These are phyloP conservation scores for Populus tomentosa DNA, from an alignment of 441 rosid species.

Conservation along the genomic window DNA sequence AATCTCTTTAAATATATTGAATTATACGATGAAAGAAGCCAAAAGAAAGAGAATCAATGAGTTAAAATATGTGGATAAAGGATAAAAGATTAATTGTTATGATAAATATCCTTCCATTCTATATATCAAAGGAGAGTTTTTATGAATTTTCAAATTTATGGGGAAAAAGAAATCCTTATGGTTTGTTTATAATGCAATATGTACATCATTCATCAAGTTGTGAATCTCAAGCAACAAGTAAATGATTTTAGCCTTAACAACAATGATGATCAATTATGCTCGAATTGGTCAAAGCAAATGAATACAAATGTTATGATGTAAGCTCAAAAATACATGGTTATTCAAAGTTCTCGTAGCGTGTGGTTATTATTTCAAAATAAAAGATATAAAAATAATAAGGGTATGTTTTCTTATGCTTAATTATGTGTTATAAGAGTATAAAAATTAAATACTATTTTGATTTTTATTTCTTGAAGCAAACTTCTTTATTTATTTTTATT, in stretches of 20 bases:
- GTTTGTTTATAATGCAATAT: not conserved
- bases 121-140: not conserved
- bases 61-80: not conserved
- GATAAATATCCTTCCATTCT: not conserved
- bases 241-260: not conserved
- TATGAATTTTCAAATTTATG: no score
- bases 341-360: no score
- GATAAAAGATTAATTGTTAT: not conserved
- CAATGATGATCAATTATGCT: not conserved
- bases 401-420: no score
- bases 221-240: constrained; percentile 3
- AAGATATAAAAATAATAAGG: no score
- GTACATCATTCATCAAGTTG: not conserved
- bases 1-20: not conserved
- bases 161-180: not conserved
- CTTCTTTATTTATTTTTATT: no score
- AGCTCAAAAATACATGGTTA: not conserved
- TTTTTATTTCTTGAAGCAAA: no score
- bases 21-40: not conserved
- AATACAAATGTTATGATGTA: not conserved
- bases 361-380: no score
- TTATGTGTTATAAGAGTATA: no score
- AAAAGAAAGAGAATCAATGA: not conserved
- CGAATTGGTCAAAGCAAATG: not conserved
- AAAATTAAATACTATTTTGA: no score